Evolutionary conservation across 352 stramenopile species (phyloP).

Genomic region (Thalassiosira oceanica): DNA sequence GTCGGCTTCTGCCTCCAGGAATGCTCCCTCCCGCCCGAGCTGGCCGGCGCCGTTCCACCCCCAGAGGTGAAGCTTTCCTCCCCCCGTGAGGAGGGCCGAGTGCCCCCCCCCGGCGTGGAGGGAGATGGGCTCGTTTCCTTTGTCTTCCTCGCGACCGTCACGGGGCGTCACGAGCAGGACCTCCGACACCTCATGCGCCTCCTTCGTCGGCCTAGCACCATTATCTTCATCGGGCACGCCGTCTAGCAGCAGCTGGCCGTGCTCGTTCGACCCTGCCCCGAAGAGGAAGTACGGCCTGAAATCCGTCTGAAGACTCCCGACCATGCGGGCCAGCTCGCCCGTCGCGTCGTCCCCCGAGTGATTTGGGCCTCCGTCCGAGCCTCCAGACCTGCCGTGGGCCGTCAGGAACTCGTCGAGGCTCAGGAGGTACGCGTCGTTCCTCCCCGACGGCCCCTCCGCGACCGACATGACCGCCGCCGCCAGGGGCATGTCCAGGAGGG

Average conservation of each 20-base stretch:
- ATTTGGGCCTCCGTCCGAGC: too few species aligned
- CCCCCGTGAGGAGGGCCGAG: conserved; percentile 54
- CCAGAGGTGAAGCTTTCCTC: conserved; percentile 68
- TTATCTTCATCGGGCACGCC: conserved; percentile 13
- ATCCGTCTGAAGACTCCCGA: conserved; percentile 43
- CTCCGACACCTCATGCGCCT: conserved; percentile 58
- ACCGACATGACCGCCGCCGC: conserved; percentile 60
- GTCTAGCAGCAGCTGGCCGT: conserved; percentile 65
- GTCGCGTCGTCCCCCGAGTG: conserved; percentile 29
- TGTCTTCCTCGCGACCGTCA: conserved; percentile 11
- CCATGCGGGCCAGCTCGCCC: conserved; percentile 43
- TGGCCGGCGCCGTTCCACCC: conserved; percentile 74
- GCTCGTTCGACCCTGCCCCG: conserved; percentile 71
- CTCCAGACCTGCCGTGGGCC: too few species aligned
- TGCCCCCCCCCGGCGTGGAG: conserved; percentile 69
- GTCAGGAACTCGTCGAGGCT: conserved; percentile 59
- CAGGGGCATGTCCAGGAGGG: conserved; percentile 51
- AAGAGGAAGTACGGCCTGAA: conserved; percentile 65
- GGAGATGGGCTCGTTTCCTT: conserved; percentile 16
- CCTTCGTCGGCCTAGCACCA: conserved; percentile 27
- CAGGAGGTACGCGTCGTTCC: conserved; percentile 65
- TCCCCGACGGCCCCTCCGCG: conserved; percentile 45
- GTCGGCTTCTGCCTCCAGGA: neutral
- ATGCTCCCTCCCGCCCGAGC: conserved; percentile 25
- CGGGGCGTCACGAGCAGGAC: conserved; percentile 52